These are phyloP conservation scores for Tubosaeta sp. DNA, from an alignment of 768 basidiomycete species.

Conservation along the genomic window DNA sequence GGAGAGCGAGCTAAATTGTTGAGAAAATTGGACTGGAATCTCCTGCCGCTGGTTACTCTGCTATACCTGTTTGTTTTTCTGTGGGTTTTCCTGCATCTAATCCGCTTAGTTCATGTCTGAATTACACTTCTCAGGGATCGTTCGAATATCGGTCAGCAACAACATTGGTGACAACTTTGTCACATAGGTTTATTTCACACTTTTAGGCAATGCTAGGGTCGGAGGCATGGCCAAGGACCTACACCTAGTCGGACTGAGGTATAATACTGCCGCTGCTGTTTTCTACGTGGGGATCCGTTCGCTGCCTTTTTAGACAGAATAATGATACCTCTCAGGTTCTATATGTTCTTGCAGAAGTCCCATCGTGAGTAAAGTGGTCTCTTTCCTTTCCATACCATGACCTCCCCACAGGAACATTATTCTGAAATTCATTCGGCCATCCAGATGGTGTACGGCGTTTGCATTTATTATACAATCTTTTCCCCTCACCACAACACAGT, in stretches of 20 bases:
- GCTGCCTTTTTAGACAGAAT: neutral
- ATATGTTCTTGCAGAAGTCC: neutral
- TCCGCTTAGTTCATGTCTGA: neutral
- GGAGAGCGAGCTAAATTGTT: neutral
- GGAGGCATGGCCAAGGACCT: neutral
- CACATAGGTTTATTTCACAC: neutral
- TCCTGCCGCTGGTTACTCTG: neutral
- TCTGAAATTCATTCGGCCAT: neutral
- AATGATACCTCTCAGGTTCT: neutral
- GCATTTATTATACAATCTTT: too few relatives aligned
- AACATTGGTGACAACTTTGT: neutral
- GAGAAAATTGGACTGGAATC: conserved; percentile 2
- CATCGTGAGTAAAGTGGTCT: neutral
- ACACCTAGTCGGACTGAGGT: neutral
- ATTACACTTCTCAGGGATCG: neutral
- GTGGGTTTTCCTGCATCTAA: neutral
- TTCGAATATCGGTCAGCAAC: neutral
- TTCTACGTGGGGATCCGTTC: neutral
- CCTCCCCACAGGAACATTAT: neutral
- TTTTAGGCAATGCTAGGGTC: conserved; percentile 1
- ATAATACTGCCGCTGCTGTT: conserved; percentile 2
- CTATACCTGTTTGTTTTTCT: neutral
- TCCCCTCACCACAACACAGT: neutral
- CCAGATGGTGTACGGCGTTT: neutral
- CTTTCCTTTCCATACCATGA: neutral